Base-by-base conservation (phyloP, 257 asterid genomes). In the Voacanga thouarsii region DNA sequence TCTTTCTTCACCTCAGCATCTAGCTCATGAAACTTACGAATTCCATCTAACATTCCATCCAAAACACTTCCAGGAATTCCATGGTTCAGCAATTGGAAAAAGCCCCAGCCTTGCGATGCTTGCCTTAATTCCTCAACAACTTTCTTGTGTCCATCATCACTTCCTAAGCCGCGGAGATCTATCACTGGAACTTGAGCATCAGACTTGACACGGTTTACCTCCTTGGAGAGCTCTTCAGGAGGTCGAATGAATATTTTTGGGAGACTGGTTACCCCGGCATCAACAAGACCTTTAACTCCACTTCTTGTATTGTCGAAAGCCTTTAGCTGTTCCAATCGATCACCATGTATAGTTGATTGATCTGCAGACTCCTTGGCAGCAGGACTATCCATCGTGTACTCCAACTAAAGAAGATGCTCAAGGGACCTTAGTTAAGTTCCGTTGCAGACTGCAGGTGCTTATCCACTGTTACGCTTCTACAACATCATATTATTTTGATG, bases 71-170 rank as follows among this genome's bases (percentile, higher is more conserved):
- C 12, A 5, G 85, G 80, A 28, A 93, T 80, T 5, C 97, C 94
- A 78, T 92, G 97, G 77, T 94, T 90, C 75, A 85, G 83, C 21
- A 90, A 80, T 71, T 79, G 89, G 84, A 93, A 94, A 55, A 92
- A 82, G 12, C 96, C 97, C 88, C 89, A 87, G 33, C 84, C 86
- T 43, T 80, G 83, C 0, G 94, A 89, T 12, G 98, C 97, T 15
- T n/a, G 44, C 50, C 69, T 74, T 21, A 91, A 50, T 79, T 89
- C 73, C 0, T 37, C 64, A 0, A 89, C 80, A 1, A 91, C 47
- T 15, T 65, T 69, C 80, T 73, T 56, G 6, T 76, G 87, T 12
- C 15, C 76, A 39, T 79, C 81, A 3, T 55, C 77, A 4, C 67
- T 33, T 7, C 44, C 78, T n/a, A 81, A 53, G 49, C 83, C 85